A percentile compares a stretch with the other conserved stretches of the same genome.
phyloP scores from a whole-genome alignment of 805 yeast species.

The Scheffersomyces coipomensis region DNA sequence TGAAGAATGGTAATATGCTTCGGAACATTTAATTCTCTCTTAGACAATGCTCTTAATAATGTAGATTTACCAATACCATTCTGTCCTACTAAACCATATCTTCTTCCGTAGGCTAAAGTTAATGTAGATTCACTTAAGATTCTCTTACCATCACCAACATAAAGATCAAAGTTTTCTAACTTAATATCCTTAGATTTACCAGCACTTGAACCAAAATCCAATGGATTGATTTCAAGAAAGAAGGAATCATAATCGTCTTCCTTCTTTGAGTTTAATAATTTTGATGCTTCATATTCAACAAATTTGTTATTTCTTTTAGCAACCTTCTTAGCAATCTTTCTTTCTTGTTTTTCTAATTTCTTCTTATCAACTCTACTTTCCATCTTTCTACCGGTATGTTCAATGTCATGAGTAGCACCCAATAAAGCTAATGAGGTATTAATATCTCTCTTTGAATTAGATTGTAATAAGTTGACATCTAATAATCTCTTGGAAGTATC shows the following conservation, averaged over 20 bases:
- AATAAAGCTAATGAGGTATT: constrained; percentile 74
- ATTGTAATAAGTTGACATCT: constrained; percentile 67
- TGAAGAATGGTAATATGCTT: constrained; percentile 93
- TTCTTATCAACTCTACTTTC: constrained; percentile 95
- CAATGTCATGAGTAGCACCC: constrained; percentile 81
- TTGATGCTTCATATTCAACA: constrained; percentile 92
- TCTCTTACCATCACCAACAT: constrained; percentile 94
- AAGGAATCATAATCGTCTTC: constrained; percentile 88
- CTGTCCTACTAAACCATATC: constrained; percentile 97
- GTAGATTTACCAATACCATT: constrained; percentile 99
- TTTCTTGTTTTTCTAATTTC: constrained; percentile 95
- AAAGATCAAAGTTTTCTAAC: constrained; percentile 86
- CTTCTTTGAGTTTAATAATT: constrained; percentile 63
- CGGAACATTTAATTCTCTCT: constrained; percentile 92
- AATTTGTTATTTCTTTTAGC: constrained; percentile 85
- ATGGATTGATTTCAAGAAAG: constrained; percentile 92
- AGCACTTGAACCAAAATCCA: constrained; percentile 77
- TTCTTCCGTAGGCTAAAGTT: constrained; percentile 84
- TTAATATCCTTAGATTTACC: constrained; percentile 98
- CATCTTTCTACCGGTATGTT: constrained; percentile 86
- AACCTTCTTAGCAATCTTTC: constrained; percentile 94
- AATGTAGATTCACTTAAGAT: constrained; percentile 85
- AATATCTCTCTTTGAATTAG: constrained; percentile 66
- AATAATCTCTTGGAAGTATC: constrained; percentile 85
- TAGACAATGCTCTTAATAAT: constrained; percentile 80